Base-by-base conservation (phyloP, 768 basidiomycete species). In the Lactifluus rugatus region DNA sequence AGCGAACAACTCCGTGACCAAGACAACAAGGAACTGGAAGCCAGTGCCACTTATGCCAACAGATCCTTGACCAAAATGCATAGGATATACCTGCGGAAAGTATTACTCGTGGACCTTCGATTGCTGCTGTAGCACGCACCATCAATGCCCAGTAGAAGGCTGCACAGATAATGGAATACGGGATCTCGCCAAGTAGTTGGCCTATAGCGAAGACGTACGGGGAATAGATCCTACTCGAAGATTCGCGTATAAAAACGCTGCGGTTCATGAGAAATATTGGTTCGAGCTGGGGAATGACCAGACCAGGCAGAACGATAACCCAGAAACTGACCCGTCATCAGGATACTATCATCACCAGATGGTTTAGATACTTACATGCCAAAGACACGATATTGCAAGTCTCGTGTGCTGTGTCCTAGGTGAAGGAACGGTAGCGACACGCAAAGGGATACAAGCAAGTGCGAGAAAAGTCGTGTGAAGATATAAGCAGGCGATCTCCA, bases 401-500 rank as follows among this genome's bases (percentile, higher is more conserved):
- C 86, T 56, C 84, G 75, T 52, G 77, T 51, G 64, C 81, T 80
- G 62, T 77, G 73, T 2, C 86, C 85, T 28, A 93, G 73, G 66
- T 85, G 81, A 53, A 95, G 73, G 81, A 92, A 92, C 6, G 87
- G 88, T 36, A 94, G 72, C 28, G 86, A 85, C 57, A 90, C 76
- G 66, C 81, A 81, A 10, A 89, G 72, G 11, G 87, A 81, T 55
- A 87, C 80, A 67, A 83, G 82, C 4, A 78, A 75, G 63, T 87
- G 85, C 13, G 86, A 81, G 70, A 90, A 89, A 17, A 93, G 73
- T 26, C 92, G 81, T 50, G 82, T 89, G 75, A 85, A 93, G 49
- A 89, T 83, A 68, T 93, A 94, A 62, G 91, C 84, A 1, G 90
- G 87, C 7, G 84, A 87, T 58, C 92, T 76, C 87, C 89, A 93